Evolutionary conservation across 352 stramenopile genomes (phyloP).

Genomic region (Phytophthora pistaciae): DNA sequence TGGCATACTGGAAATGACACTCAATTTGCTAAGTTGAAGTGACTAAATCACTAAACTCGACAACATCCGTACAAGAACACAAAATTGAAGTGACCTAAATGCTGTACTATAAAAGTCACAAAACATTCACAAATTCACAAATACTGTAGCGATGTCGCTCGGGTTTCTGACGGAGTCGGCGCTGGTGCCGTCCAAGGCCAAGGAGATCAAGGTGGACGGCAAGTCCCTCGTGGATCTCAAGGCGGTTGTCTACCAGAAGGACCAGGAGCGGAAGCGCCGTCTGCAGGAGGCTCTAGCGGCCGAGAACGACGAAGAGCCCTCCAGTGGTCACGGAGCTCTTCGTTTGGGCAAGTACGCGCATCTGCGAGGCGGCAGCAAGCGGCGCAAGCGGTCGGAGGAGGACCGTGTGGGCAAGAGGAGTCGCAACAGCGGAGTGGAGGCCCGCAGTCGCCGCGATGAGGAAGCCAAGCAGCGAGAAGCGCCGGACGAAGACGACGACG

Average conservation of each 20-base stretch:
- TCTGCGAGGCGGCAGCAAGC: constrained; percentile 45
- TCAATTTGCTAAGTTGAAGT: too few relatives aligned
- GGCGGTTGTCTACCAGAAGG: constrained; percentile 85
- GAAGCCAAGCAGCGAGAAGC: constrained; percentile 50
- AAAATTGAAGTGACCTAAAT: too few relatives aligned
- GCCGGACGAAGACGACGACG: constrained; percentile 69
- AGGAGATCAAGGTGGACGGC: constrained; percentile 87
- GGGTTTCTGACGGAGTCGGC: constrained; percentile 94
- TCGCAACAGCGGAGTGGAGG: constrained; percentile 70
- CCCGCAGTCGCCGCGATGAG: constrained; percentile 61
- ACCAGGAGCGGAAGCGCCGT: constrained; percentile 75
- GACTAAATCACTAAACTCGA: too few relatives aligned
- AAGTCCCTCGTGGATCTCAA: constrained; percentile 89
- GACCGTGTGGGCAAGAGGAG: constrained; percentile 28
- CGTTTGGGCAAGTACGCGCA: constrained; percentile 58
- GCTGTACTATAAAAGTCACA: constrained; percentile 3
- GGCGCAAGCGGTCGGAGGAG: constrained; percentile 39
- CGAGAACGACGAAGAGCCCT: constrained; percentile 16
- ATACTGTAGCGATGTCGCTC: constrained; percentile 92
- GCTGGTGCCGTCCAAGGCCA: constrained; percentile 92
- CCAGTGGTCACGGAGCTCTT: constrained; percentile 7
- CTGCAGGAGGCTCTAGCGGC: constrained; percentile 49
- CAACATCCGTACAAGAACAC: too few relatives aligned
- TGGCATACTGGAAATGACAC: too few relatives aligned
- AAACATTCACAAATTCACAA: background rate